Conservation (phyloP, 176 grass and related monocot species). For the Ensete ventricosum region DNA sequence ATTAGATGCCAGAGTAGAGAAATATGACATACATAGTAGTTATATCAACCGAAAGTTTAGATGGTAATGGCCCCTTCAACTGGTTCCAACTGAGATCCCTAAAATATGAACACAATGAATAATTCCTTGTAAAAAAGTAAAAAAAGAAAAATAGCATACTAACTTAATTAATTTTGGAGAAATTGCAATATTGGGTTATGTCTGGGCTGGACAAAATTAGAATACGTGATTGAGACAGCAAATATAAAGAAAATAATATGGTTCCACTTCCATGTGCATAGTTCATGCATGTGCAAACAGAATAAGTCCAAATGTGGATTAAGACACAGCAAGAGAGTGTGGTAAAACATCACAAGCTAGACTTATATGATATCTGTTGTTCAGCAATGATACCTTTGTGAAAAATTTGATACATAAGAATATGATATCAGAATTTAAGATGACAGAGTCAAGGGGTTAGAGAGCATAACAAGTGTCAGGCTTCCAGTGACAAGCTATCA, state of each 20-base stretch:
- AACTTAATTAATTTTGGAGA: neutral
- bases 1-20: neutral
- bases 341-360: neutral
- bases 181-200: neutral
- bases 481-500: neutral
- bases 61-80: slow-evolving; percentile 61
- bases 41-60: slow-evolving; percentile 51
- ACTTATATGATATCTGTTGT: neutral
- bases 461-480: neutral
- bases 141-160: slow-evolving; percentile 16
- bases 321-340: neutral
- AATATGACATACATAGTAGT: slow-evolving; percentile 69
- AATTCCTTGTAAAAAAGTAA: slow-evolving; percentile 4
- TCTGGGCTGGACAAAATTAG: neutral
- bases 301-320: neutral
- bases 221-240: neutral
- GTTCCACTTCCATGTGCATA: neutral
- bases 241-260: neutral
- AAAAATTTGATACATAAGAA: neutral
- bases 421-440: neutral
- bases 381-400: neutral
- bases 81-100: slow-evolving; percentile 98
- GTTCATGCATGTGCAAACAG: neutral
- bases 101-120: slow-evolving; percentile 34
- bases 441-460: neutral